Conservation (phyloP, 2,329 filamentous ascomycete genomes). For the Ramichloridium luteum region DNA sequence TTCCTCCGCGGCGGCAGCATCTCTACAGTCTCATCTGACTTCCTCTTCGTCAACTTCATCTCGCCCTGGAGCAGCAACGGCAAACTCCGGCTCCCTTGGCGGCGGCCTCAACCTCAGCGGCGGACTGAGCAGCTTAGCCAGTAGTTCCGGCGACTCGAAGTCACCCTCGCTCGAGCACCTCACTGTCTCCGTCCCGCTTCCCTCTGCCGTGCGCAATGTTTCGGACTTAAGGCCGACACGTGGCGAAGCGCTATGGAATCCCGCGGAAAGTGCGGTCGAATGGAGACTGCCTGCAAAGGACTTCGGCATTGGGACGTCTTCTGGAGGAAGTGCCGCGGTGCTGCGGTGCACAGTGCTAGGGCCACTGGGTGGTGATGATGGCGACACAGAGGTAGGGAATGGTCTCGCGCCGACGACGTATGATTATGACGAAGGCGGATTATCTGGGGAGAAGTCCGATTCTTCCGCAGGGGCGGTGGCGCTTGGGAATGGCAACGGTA, state of each 20-base stretch:
- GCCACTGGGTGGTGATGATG: slow-evolving; percentile 35
- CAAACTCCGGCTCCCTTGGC: slow-evolving; percentile 4
- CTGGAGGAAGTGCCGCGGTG: slow-evolving; percentile 37
- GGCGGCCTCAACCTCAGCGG: slow-evolving; percentile 1
- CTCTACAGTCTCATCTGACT: slow-evolving; percentile 19
- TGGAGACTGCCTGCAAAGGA: slow-evolving; percentile 78
- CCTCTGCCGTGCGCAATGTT: slow-evolving; percentile 66
- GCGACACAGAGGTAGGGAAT: slow-evolving; percentile 27
- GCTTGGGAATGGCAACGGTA: slow-evolving; percentile 8
- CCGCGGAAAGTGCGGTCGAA: slow-evolving; percentile 59
- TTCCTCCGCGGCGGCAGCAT: slow-evolving; percentile 18
- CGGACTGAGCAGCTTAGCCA: too few relatives aligned
- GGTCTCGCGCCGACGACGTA: slow-evolving; percentile 31
- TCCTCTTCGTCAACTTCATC: slow-evolving; percentile 2
- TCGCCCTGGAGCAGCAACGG: not conserved
- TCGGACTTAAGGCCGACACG: slow-evolving; percentile 68
- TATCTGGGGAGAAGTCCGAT: too few relatives aligned
- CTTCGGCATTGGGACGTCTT: slow-evolving; percentile 40
- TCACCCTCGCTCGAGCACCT: slow-evolving; percentile 55
- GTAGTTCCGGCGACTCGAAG: slow-evolving; percentile 18
- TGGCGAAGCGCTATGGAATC: slow-evolving; percentile 73
- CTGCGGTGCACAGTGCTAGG: slow-evolving; percentile 74
- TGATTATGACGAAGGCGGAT: slow-evolving; percentile 28
- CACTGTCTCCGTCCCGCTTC: slow-evolving; percentile 64
- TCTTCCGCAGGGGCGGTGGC: too few relatives aligned